Evolutionary conservation across 345 rosid genomes (phyloP), one percentile per base, ranked within the genome.

Genomic region (Populus davidiana): DNA sequence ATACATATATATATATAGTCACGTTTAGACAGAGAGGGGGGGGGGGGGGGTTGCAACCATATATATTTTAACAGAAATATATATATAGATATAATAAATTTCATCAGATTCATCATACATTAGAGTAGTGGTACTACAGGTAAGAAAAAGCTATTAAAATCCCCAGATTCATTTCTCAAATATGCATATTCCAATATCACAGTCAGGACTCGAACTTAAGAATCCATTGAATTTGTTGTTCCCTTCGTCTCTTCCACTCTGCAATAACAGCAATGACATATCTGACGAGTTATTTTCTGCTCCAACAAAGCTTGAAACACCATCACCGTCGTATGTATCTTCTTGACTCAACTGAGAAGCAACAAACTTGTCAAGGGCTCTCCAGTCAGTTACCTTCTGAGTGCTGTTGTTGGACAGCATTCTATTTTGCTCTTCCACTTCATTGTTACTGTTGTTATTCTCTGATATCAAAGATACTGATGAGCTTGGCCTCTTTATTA

Each of bases 281-380:
- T 85, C 89, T 6, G 81, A 56, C 6, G 81, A 56, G 74, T 56
- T 67, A 33, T 72, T 75, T 13, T 78, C 70, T 16, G 70, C 39
- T n/a, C 54, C 83, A 39, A 76, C 84, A 56, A 84, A 81, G 80
- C 78, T 69, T 6, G 90, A 81, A 70, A n/a, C 68, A 10, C 77
- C 84, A 72, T 81, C 74, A 29, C 77, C 82, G 17, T 69, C 72
- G 9, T 71, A 87, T 69, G 84, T 75, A 16, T 90, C 91, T 80
- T 90, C 98, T 64, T 92, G 96, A 75, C 94, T 94, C 83, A 92
- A 70, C 76, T 94, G 97, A 8, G 98, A 91, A n/a, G 96, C 98
- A 64, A 94, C 97, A 74, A 94, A 92, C 87, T 89, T 91, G 79
- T 94, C 98, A 23, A 92, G 85, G 4, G 88, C 90, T 82, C 96